phyloP scores from a whole-genome alignment of 345 rosid genomes.

The Ailanthus altissimus region DNA sequence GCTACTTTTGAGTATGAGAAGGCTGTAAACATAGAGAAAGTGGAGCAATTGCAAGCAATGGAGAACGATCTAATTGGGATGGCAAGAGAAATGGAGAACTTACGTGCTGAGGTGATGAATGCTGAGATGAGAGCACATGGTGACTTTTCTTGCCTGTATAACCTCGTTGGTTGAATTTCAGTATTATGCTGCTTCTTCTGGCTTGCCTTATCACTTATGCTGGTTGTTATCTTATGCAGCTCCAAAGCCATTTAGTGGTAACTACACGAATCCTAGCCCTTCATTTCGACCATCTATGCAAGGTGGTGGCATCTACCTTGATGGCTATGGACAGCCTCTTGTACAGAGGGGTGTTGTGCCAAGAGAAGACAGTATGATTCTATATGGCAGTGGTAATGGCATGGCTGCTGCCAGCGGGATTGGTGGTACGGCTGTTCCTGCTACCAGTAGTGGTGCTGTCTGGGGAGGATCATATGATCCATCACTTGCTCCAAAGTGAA shows the following conservation, averaged over 20 bases:
- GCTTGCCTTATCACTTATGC: slow-evolving; percentile 12
- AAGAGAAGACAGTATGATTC: slow-evolving; percentile 26
- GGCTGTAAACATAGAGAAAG: slow-evolving; percentile 63
- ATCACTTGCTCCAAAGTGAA: slow-evolving; percentile 25
- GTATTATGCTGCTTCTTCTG: not conserved
- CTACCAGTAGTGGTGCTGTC: slow-evolving; percentile 19
- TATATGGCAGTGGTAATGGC: slow-evolving; percentile 27
- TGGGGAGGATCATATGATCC: slow-evolving; percentile 38
- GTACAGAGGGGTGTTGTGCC: slow-evolving; percentile 27
- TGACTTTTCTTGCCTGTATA: slow-evolving; percentile 22
- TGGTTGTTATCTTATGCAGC: slow-evolving; percentile 26
- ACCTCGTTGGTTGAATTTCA: not conserved
- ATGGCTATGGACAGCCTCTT: slow-evolving; percentile 34
- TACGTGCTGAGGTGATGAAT: slow-evolving; percentile 49
- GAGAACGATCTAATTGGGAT: slow-evolving; percentile 63
- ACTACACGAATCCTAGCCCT: slow-evolving; percentile 31
- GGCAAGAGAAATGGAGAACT: slow-evolving; percentile 65
- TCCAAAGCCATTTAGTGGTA: slow-evolving; percentile 29
- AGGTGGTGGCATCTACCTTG: slow-evolving; percentile 23
- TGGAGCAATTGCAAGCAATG: slow-evolving; percentile 57
- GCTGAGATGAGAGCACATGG: slow-evolving; percentile 47
- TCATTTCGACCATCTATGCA: slow-evolving; percentile 28
- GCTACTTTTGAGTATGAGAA: slow-evolving; percentile 64
- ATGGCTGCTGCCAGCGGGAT: slow-evolving; percentile 19
- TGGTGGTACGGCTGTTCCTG: slow-evolving; percentile 19